A percentile compares a stretch with the other conserved stretches of the same genome.
These are phyloP conservation scores for Chaetomium globosum DNA, from an alignment of 2,329 filamentous ascomycete species.

Conservation along the genomic window DNA sequence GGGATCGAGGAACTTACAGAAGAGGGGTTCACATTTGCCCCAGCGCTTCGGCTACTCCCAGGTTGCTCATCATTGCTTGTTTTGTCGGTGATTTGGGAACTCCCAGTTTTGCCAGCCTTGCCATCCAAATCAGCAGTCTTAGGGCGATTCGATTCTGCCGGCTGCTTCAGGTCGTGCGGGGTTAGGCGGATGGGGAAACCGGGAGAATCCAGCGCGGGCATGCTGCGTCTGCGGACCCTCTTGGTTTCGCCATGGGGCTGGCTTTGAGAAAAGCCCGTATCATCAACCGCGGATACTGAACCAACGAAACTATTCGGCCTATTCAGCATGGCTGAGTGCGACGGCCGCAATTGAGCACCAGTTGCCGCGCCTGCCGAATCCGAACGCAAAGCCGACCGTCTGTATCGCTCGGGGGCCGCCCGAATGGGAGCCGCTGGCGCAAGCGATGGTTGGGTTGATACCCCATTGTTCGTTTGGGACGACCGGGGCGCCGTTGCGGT, in stretches of 20 bases:
- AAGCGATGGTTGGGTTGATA: slow-evolving; percentile 54
- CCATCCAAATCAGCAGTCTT: slow-evolving; percentile 46
- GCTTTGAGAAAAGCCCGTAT: slow-evolving; percentile 65
- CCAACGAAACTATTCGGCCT: slow-evolving; percentile 59
- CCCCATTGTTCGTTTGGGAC: slow-evolving; percentile 43
- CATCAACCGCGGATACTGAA: slow-evolving; percentile 59
- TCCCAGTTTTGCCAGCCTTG: slow-evolving; percentile 45
- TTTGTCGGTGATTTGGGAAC: slow-evolving; percentile 43
- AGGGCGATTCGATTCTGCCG: slow-evolving; percentile 42
- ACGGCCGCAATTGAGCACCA: slow-evolving; percentile 45
- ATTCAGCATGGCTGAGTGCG: slow-evolving; percentile 45
- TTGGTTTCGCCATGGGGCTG: slow-evolving; percentile 67
- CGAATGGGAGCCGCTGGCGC: slow-evolving; percentile 63
- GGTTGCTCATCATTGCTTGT: slow-evolving; percentile 48
- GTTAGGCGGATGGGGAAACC: slow-evolving; percentile 47
- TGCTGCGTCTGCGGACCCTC: slow-evolving; percentile 78
- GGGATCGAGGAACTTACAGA: slow-evolving; percentile 60
- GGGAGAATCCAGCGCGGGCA: slow-evolving; percentile 65
- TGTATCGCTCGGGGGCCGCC: slow-evolving; percentile 79
- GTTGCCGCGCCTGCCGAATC: slow-evolving; percentile 47
- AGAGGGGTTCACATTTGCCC: slow-evolving; percentile 45
- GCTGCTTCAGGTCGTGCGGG: slow-evolving; percentile 45
- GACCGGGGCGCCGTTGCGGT: slow-evolving; percentile 49
- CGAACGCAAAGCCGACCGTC: slow-evolving; percentile 62
- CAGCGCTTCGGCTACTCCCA: slow-evolving; percentile 58